Base-by-base conservation (phyloP, 768 basidiomycete genomes). In the Sporobolomyces phaffii region DNA sequence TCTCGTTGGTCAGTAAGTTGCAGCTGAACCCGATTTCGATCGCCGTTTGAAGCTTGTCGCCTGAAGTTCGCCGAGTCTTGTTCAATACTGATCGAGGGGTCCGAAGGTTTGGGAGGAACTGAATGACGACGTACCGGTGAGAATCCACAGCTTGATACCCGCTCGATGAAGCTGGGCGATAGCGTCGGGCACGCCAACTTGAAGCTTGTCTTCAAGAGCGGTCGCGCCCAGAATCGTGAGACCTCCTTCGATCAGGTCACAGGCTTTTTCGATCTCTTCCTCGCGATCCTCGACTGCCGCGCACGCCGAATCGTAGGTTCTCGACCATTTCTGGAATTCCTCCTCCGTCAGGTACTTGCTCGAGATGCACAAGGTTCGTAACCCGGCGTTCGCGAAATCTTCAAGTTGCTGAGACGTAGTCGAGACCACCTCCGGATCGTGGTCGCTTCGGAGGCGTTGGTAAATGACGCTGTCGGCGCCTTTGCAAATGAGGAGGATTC, bases 21-120 rank as follows among this genome's bases (percentile, higher is more conserved):
- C 94, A 96, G 73, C 87, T 88, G 82, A 89, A 98, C 15, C 89
- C 94, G 69, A 99, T 98, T 77, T 97, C 94, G 75, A 99, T 97
- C 18, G 94, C 94, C 1, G 94, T 99, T 77, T 98, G 93, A 1
- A 97, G 82, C 78, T 99, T 99, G 79, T 99, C 94, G 31, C 93
- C 90, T 88, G 50, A 33, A 29, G 5, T 4, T 7, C 31, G 50
- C 33, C 34, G 29, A 53, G 52, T 38, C 44, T 11, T n/a, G n/a
- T n/a, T n/a, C n/a, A n/a, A n/a, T n/a, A n/a, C n/a, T n/a, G n/a
- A n/a, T n/a, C n/a, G n/a, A n/a, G n/a, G n/a, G n/a, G n/a, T n/a
- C n/a, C n/a, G n/a, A n/a, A n/a, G n/a, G n/a, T n/a, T n/a, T n/a
- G n/a, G n/a, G n/a, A n/a, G n/a, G n/a, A n/a, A n/a, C n/a, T n/a